These are phyloP conservation scores for Dissoconium aciculare DNA, from an alignment of 2,329 filamentous ascomycete genomes.

Conservation along the genomic window DNA sequence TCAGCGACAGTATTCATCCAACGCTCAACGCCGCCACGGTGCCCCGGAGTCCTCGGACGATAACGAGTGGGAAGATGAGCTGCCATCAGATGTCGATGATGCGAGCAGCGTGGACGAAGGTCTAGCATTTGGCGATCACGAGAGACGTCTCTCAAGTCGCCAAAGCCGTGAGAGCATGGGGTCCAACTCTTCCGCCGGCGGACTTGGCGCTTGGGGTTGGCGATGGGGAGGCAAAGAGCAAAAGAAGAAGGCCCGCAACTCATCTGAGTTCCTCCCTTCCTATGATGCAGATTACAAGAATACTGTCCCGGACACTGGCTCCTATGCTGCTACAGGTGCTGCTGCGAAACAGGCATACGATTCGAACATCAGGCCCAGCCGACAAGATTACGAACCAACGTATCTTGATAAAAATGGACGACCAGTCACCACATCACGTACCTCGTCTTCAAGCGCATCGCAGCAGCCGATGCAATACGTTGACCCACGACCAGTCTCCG, in stretches of 20 bases:
- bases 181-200: slow-evolving; percentile 37
- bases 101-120: slow-evolving; percentile 41
- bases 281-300: slow-evolving; percentile 16
- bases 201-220: slow-evolving; percentile 42
- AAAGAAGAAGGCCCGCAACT: slow-evolving; percentile 25
- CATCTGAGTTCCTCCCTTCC: slow-evolving; percentile 7
- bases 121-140: slow-evolving; percentile 45
- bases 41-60: slow-evolving; percentile 29
- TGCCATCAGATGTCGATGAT: slow-evolving; percentile 38
- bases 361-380: slow-evolving; percentile 25
- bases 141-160: slow-evolving; percentile 22
- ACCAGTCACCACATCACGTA: slow-evolving; percentile 30
- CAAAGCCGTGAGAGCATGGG: slow-evolving; percentile 38
- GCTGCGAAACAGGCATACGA: slow-evolving; percentile 28
- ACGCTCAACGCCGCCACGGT: slow-evolving; percentile 10
- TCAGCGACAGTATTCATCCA: slow-evolving; percentile 1
- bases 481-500: slow-evolving; percentile 51
- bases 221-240: slow-evolving; percentile 39
- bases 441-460: slow-evolving; percentile 30
- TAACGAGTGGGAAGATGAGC: slow-evolving; percentile 43
- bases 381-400: slow-evolving; percentile 6
- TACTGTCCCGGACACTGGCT: slow-evolving; percentile 28
- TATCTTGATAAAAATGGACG: slow-evolving; percentile 12
- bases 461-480: slow-evolving; percentile 45
- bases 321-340: slow-evolving; percentile 29